Base-by-base conservation (phyloP, 2,329 filamentous ascomycete species). In the Aspergillus intermedius region DNA sequence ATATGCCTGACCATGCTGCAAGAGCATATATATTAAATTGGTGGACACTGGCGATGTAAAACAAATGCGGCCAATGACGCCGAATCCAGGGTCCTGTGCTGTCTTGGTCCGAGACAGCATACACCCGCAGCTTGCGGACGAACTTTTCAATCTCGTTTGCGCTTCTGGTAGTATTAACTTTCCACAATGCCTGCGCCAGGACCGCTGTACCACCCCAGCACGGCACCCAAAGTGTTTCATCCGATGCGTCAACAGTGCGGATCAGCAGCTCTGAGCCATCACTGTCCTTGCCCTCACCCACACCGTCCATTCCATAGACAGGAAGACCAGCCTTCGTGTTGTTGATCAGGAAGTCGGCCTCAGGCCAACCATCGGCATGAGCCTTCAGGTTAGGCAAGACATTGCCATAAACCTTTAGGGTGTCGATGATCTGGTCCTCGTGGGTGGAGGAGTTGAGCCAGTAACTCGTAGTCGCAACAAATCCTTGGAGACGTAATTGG, bases 71-170 rank as follows among this genome's bases (percentile, higher is more conserved):
- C 50, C 75, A 82, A 4, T 69, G 71, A 44, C 68, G 63, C 6
- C 79, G 73, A 21, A 82, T 77, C 78, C 78, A 82, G 0, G 71
- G 62, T 0, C 77, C 78, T 0, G 75, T 74, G 52, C 82, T 74
- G 50, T 82, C 79, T 53, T 82, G 79, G 53, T 82, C 79, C 1
- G 77, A 80, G 47, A 82, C 80, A 30, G 78, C 66, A 58, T 80
- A 80, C 7, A 79, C 70, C 3, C 76, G 66, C 3, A 80, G 56
- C 50, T 72, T 74, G 2, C 62, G 52, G 2, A 67, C 59, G 15
- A 77, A 64, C 1, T 47, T 49, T 0, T 62, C 58, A 4, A 68
- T 59, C 2, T 74, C 70, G 0, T 51, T 25, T n/a, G 54, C 9
- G 15, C 45, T 44, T 12, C 28, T 37, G 21, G 49, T 47, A 12